Conservation (phyloP, 148 eudicot genomes). For the Rhododendron vialii region DNA sequence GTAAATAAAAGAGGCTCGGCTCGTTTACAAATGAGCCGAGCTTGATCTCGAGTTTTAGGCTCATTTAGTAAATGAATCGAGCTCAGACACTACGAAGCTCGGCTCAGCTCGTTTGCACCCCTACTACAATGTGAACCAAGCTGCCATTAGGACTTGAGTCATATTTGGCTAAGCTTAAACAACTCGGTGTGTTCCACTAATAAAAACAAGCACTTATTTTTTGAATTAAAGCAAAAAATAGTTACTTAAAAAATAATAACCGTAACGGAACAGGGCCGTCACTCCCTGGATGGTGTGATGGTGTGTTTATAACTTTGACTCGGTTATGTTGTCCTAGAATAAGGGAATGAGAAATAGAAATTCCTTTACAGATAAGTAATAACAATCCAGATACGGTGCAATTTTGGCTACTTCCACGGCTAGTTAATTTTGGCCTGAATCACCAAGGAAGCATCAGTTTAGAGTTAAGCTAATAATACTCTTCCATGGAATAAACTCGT, state of each 20-base stretch:
- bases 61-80: too few relatives aligned
- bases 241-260: too few relatives aligned
- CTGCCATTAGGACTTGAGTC: background rate
- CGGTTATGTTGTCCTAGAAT: background rate
- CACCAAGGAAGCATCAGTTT: background rate
- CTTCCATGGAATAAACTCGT: background rate
- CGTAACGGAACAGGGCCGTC: too few relatives aligned
- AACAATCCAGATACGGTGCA: background rate
- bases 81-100: too few relatives aligned
- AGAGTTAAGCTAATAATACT: background rate
- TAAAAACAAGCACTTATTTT: too few relatives aligned
- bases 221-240: too few relatives aligned
- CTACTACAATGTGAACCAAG: background rate
- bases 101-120: too few relatives aligned
- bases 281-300: background rate
- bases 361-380: too few relatives aligned
- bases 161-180: background rate
- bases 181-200: background rate
- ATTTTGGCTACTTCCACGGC: conserved; percentile 5
- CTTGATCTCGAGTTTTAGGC: too few relatives aligned
- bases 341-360: background rate
- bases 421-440: background rate
- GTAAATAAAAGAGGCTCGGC: too few relatives aligned
- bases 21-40: too few relatives aligned
- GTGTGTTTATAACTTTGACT: background rate